Conservation (phyloP, 257 asterid species). For the Gentiana dahurica region DNA sequence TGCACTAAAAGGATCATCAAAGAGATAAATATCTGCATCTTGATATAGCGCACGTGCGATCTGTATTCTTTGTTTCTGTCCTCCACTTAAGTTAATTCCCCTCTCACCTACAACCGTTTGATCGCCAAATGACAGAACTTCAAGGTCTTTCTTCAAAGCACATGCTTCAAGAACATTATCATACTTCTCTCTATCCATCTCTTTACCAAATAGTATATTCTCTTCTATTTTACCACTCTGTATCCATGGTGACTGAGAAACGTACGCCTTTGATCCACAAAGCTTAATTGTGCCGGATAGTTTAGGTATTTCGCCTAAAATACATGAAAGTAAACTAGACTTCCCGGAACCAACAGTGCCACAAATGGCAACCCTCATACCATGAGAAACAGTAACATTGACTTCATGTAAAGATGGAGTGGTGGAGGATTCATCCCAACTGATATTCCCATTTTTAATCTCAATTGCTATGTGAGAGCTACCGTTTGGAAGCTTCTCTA, state of each 20-base stretch:
- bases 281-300: constrained; percentile 50
- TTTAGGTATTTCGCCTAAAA: constrained; percentile 74
- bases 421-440: constrained; percentile 52
- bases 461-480: constrained; percentile 43
- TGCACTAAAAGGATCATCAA: constrained; percentile 93
- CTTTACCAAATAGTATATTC: constrained; percentile 71
- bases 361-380: constrained; percentile 84
- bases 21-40: constrained; percentile 68
- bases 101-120: constrained; percentile 85
- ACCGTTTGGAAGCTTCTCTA: constrained; percentile 47
- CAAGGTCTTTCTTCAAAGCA: constrained; percentile 67
- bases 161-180: constrained; percentile 67
- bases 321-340: constrained; percentile 75
- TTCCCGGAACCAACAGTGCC: constrained; percentile 93
- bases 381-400: constrained; percentile 38
- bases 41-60: constrained; percentile 84
- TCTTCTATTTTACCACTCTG: constrained; percentile 85
- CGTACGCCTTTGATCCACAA: constrained; percentile 64
- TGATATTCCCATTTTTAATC: constrained; percentile 57
- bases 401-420: constrained; percentile 47
- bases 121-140: constrained; percentile 70
- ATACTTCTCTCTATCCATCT: constrained; percentile 52
- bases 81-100: constrained; percentile 89
- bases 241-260: constrained; percentile 86
- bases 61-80: constrained; percentile 86